Evolutionary conservation across 495 filamentous ascomycete genomes (phyloP).

Genomic region (Neurospora discreta): DNA sequence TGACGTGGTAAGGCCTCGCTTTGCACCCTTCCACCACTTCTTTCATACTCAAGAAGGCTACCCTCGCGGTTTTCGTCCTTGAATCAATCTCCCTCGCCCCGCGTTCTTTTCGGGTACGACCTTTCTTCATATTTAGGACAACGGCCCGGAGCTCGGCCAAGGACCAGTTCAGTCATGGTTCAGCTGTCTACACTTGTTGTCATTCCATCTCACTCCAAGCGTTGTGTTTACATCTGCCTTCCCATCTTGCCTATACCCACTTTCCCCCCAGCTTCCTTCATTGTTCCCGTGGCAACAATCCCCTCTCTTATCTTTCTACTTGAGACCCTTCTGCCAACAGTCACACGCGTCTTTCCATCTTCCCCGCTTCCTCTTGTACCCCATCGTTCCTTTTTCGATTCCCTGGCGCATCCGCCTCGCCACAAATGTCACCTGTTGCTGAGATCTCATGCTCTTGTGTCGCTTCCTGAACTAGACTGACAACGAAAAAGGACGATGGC

Average conservation of each 20-base stretch:
- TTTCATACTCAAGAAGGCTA: not conserved
- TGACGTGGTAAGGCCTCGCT: not conserved
- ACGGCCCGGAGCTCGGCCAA: not conserved
- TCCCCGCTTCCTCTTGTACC: not conserved
- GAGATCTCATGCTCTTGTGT: not conserved
- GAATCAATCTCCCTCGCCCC: not conserved
- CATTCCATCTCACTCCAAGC: not conserved
- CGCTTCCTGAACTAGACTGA: not conserved
- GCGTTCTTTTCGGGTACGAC: not conserved
- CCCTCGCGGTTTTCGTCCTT: not conserved
- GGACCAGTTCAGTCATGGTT: not conserved
- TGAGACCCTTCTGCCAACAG: not conserved
- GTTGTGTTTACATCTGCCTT: not conserved
- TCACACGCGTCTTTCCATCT: not conserved
- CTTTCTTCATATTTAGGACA: not conserved
- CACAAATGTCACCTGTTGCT: not conserved
- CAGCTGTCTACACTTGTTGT: not conserved
- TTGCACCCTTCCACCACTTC: not conserved
- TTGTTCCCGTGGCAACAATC: not conserved
- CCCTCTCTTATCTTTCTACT: not conserved
- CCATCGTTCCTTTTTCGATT: not conserved
- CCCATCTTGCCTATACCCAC: not conserved
- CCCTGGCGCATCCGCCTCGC: not conserved
- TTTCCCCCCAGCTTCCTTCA: not conserved
- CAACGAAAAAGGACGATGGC: slow-evolving; percentile 12